Base-by-base conservation (phyloP, 345 rosid species). In the Corchorus olitorius region DNA sequence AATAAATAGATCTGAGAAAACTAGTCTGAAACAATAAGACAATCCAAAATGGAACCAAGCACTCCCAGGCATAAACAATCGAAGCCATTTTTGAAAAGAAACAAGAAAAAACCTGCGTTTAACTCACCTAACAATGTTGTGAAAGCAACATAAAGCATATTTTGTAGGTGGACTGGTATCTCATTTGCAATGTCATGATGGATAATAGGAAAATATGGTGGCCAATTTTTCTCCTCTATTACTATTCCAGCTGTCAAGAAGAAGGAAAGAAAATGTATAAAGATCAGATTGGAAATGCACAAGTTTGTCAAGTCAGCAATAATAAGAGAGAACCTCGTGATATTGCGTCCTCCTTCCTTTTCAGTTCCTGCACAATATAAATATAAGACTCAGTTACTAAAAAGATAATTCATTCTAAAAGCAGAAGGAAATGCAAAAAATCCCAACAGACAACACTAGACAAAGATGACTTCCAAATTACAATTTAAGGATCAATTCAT, bases 141-240 rank as follows among this genome's bases (percentile, higher is more conserved):
- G 86, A 94, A 96, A 63, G 98, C 98, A 76, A 94, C 94, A 50
- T 96, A 96, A 67, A 88, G 94, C 79, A 88, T 80, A 84, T 79
- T 86, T 84, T 92, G 98, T 65, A 97, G 88, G 83, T 97, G 99
- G 73, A 92, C 78, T 46, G 99, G 99, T 84, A 94, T 97, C 84
- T 97, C 98, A 75, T 87, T 91, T 74, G 91, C 82, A 76, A 94
- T 94, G 84, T 94, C 99, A 79, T 97, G 97, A 81, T 97, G 98
- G 84, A 97, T 97, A 49, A 97, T 19, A 14, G 99, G 99, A 64
- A 91, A 93, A 88, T 87, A 87, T 27, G 95, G 94, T 1, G 99
- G 99, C 97, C 97, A 97, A 58, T 97, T 97, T 87, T 94, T 94
- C 80, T 89, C 97, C 81, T 97, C 97, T 56, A 94, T 84, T 72